Conservation (phyloP, 192 early-diverging fungal genomes). For the Podila minutissima region DNA sequence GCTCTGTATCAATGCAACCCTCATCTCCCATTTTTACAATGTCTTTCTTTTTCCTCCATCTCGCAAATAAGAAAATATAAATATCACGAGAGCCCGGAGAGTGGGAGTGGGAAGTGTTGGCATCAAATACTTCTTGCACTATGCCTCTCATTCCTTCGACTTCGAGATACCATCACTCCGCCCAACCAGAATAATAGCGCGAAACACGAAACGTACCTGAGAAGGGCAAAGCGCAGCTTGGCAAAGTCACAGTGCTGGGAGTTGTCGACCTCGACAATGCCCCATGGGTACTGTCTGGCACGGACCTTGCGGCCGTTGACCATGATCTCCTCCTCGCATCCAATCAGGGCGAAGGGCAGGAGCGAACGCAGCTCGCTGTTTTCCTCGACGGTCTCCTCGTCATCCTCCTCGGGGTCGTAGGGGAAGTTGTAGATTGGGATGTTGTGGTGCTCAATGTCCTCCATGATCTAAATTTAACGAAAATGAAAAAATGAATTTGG, state of each 20-base stretch:
- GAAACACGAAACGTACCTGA: slow-evolving; percentile 60
- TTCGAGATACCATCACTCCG: neutral
- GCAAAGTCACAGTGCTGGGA: slow-evolving; percentile 98
- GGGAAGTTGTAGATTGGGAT: slow-evolving; percentile 99
- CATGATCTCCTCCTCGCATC: slow-evolving; percentile 89
- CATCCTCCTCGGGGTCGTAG: slow-evolving; percentile 94
- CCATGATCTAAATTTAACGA: slow-evolving; percentile 76
- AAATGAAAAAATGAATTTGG: neutral
- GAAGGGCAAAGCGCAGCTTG: slow-evolving; percentile 88
- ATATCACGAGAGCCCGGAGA: no score
- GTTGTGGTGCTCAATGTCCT: slow-evolving; percentile 94
- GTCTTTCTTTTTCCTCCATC: neutral
- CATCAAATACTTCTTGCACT: no score
- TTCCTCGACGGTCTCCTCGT: slow-evolving; percentile 98
- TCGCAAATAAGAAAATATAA: neutral
- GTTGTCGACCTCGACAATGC: slow-evolving; percentile 96
- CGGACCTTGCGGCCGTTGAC: slow-evolving; percentile 91
- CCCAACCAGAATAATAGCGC: neutral
- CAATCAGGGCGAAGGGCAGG: slow-evolving; percentile 96
- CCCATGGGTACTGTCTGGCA: slow-evolving; percentile 96
- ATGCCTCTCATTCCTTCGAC: no score
- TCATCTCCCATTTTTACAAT: neutral
- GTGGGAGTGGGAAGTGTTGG: no score
- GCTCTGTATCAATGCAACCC: neutral
- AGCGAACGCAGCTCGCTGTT: slow-evolving; percentile 92